These are phyloP conservation scores for Dipsacomyces acuminosporus DNA, from an alignment of 371 early-diverging fungal species.

Conservation along the genomic window DNA sequence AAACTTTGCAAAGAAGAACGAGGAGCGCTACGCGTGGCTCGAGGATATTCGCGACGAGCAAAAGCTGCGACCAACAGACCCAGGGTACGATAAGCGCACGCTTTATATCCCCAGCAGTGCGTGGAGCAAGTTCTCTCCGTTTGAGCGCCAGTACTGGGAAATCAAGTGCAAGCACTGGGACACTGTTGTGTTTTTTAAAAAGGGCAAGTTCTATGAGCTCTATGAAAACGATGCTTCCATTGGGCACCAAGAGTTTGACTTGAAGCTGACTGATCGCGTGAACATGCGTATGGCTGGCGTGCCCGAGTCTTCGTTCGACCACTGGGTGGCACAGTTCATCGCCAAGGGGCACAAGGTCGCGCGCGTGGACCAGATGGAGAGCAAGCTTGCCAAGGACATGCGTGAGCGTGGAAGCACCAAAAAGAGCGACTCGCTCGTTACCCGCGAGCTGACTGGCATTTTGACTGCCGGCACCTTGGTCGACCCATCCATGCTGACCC, in stretches of 20 bases:
- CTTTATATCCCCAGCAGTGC: constrained; percentile 79
- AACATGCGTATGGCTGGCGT: constrained; percentile 99
- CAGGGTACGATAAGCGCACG: constrained; percentile 94
- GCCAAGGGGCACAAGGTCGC: constrained; percentile 97
- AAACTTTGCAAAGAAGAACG: constrained; percentile 77
- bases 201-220: constrained; percentile 99
- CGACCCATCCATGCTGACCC: constrained; percentile 80
- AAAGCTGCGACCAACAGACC: constrained; percentile 58
- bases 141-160: constrained; percentile 99
- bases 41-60: constrained; percentile 77
- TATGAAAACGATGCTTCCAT: constrained; percentile 99
- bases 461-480: constrained; percentile 95
- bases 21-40: constrained; percentile 83
- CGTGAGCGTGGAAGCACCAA: constrained; percentile 63
- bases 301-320: constrained; percentile 92
- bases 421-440: constrained; percentile 84
- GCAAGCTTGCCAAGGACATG: constrained; percentile 91
- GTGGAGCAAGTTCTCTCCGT: constrained; percentile 87
- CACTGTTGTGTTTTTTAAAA: constrained; percentile 98
- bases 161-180: constrained; percentile 96
- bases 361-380: constrained; percentile 98
- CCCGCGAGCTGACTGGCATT: constrained; percentile 91
- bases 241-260: constrained; percentile 94
- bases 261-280: constrained; percentile 94
- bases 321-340: constrained; percentile 96